Conservation (phyloP, 2,329 filamentous ascomycete genomes). For the Lachnellula subtilissima region DNA sequence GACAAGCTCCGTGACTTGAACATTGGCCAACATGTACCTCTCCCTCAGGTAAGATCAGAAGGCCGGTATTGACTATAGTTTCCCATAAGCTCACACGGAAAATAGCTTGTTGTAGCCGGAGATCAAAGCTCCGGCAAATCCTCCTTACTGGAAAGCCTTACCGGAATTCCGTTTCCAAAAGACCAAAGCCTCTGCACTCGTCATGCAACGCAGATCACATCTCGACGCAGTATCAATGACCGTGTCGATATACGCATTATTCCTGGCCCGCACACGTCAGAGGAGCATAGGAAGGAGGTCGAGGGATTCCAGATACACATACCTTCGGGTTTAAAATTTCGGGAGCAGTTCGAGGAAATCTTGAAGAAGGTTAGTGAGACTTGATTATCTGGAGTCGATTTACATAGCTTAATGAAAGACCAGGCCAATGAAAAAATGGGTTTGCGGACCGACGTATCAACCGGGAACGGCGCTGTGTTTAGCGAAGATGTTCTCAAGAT, state of each 20-base stretch:
- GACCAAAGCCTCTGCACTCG: slow-evolving; percentile 37
- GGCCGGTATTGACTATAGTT: slow-evolving; percentile 2
- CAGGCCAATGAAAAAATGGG: slow-evolving; percentile 10
- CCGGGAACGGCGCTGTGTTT: slow-evolving; percentile 7
- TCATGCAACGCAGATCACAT: slow-evolving; percentile 41
- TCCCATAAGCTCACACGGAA: slow-evolving; percentile 3
- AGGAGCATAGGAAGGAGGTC: slow-evolving; percentile 4
- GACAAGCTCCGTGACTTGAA: slow-evolving; percentile 17
- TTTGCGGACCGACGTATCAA: slow-evolving; percentile 4
- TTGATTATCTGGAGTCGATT: background rate
- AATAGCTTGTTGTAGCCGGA: slow-evolving; percentile 42
- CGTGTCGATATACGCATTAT: slow-evolving; percentile 7
- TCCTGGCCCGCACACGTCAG: slow-evolving; percentile 5
- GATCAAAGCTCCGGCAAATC: slow-evolving; percentile 37
- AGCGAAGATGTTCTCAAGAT: slow-evolving; percentile 19
- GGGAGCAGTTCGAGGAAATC: slow-evolving; percentile 5
- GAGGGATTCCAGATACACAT: slow-evolving; percentile 1
- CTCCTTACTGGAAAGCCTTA: slow-evolving; percentile 33
- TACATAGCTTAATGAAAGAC: slow-evolving; percentile 4
- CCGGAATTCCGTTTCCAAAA: slow-evolving; percentile 35
- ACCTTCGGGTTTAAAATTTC: slow-evolving; percentile 3
- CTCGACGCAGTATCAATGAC: slow-evolving; percentile 13
- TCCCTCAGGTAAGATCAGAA: slow-evolving; percentile 16
- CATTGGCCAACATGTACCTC: slow-evolving; percentile 15
- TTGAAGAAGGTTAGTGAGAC: slow-evolving; percentile 8